These are phyloP conservation scores for Candida parachauliodes DNA, from an alignment of 805 yeast species.

Conservation along the genomic window DNA sequence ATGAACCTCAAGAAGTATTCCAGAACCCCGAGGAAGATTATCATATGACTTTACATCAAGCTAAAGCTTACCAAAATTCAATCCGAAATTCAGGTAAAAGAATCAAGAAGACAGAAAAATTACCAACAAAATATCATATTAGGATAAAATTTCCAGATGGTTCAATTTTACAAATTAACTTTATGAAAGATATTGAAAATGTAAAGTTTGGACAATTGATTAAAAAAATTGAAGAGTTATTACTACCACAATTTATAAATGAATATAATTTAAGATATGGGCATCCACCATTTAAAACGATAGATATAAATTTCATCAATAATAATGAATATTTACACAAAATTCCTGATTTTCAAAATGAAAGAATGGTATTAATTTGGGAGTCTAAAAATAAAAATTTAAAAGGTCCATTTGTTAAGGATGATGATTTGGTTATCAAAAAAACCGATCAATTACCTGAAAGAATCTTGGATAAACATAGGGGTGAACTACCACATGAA, in stretches of 20 bases:
- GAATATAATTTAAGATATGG: conserved; percentile 30
- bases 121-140: conserved; percentile 27
- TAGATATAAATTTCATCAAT: conserved; percentile 23
- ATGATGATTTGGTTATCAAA: conserved; percentile 16
- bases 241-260: conserved; percentile 25
- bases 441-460: conserved; percentile 32
- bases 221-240: conserved; percentile 31
- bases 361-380: conserved; percentile 35
- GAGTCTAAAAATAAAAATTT: conserved; percentile 15
- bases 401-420: conserved; percentile 26
- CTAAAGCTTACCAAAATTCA: conserved; percentile 32
- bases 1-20: conserved; percentile 14
- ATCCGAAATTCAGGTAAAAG: conserved; percentile 24
- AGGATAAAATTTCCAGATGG: conserved; percentile 39
- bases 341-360: conserved; percentile 28
- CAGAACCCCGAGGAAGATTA: conserved; percentile 44
- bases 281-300: conserved; percentile 35
- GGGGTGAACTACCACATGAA: conserved; percentile 32
- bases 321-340: conserved; percentile 25
- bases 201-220: conserved; percentile 34
- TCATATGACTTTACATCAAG: conserved; percentile 36
- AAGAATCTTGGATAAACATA: conserved; percentile 27
- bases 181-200: conserved; percentile 18
- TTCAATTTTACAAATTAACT: conserved; percentile 30
- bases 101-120: conserved; percentile 7